Conservation (phyloP, 169 alveolate species). For the Eimeria praecox region DNA sequence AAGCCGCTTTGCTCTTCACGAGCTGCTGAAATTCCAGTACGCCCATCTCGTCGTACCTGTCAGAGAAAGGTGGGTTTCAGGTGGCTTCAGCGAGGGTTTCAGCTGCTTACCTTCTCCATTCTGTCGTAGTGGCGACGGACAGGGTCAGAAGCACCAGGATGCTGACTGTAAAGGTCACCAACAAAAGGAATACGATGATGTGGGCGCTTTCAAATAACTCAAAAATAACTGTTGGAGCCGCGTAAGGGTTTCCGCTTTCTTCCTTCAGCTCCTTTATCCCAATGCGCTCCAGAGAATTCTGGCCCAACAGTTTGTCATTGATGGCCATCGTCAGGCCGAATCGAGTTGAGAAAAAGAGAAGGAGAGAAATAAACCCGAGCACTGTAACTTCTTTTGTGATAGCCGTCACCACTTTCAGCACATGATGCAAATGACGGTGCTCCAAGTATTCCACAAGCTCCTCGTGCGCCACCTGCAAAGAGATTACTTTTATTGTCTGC, state of each 20-base stretch:
- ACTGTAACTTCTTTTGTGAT: conserved; percentile 78
- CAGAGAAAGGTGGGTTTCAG: neutral
- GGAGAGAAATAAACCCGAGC: conserved; percentile 81
- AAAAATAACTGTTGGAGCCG: conserved; percentile 80
- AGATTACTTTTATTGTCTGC: too few relatives aligned
- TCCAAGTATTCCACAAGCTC: conserved; percentile 54
- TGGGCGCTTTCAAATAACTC: conserved; percentile 79
- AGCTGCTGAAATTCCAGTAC: conserved; percentile 43
- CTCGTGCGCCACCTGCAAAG: conserved; percentile 68
- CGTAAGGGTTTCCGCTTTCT: conserved; percentile 79
- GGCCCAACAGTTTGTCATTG: conserved; percentile 78
- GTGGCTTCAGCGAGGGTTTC: neutral
- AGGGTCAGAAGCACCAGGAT: conserved; percentile 20
- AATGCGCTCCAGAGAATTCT: conserved; percentile 57
- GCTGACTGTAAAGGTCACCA: conserved; percentile 48
- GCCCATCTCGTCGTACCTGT: conserved; percentile 66
- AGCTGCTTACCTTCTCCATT: conserved; percentile 73
- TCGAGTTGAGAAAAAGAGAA: conserved; percentile 68
- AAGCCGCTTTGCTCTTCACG: conserved; percentile 19
- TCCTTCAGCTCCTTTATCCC: conserved; percentile 78
- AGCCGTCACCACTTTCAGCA: conserved; percentile 63
- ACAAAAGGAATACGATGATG: conserved; percentile 67
- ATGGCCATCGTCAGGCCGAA: conserved; percentile 72
- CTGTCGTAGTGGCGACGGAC: conserved; percentile 11
- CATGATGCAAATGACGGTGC: conserved; percentile 69